Evolutionary conservation across 73 alveolate species (phyloP).

Genomic region (Stentor coeruleus): DNA sequence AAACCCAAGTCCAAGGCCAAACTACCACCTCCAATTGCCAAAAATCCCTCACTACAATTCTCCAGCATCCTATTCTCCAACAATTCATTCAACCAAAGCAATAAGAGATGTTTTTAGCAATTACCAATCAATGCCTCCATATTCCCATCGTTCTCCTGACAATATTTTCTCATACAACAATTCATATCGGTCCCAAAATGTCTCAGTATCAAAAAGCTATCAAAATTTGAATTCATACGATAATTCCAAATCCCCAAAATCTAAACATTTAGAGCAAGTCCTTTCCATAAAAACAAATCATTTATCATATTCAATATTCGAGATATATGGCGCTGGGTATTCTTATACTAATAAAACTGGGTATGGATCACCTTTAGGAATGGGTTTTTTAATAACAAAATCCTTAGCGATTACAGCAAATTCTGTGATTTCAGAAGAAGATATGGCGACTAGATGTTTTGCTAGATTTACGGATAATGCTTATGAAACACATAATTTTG

Average conservation of each 20-base stretch:
- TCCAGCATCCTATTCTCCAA: too few relatives aligned
- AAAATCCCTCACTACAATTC: too few relatives aligned
- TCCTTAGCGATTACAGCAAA: not conserved
- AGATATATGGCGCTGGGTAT: not conserved
- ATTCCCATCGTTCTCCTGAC: not conserved
- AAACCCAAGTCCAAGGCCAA: not conserved
- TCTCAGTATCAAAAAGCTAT: not conserved
- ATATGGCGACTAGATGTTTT: not conserved
- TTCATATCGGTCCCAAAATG: not conserved
- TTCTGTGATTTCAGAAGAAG: not conserved
- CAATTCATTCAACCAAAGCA: too few relatives aligned
- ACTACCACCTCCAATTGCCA: not conserved
- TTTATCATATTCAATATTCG: not conserved
- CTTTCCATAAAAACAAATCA: not conserved
- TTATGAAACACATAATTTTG: not conserved
- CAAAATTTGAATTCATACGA: not conserved
- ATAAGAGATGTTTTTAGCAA: too few relatives aligned
- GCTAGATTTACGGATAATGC: not conserved
- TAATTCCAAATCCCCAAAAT: not conserved
- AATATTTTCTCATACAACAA: not conserved
- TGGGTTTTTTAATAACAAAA: not conserved
- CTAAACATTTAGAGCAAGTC: not conserved
- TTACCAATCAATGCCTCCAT: not conserved
- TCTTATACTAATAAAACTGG: not conserved
- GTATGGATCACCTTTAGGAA: constrained; percentile 1